These are phyloP conservation scores for Fusarium albidum DNA, from an alignment of 2,329 filamentous ascomycete genomes.

Conservation along the genomic window DNA sequence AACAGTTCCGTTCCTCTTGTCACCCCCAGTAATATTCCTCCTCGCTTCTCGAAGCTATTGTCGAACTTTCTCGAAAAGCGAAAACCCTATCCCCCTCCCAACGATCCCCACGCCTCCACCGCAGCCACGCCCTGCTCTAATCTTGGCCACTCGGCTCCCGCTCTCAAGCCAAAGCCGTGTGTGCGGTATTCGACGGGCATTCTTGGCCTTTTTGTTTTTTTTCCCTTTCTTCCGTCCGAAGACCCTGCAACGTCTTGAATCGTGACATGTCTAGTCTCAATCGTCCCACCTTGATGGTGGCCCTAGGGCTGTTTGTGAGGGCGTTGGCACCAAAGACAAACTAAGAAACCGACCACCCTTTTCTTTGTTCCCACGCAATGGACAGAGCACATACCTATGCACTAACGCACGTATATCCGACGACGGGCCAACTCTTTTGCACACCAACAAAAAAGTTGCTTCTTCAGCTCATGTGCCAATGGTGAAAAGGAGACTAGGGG, in stretches of 20 bases:
- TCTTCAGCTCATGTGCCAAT: too few relatives aligned
- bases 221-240: constrained; percentile 4
- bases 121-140: not conserved
- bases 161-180: constrained; percentile 3
- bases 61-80: constrained; percentile 12
- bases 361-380: too few relatives aligned
- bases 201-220: constrained; percentile 3
- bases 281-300: not conserved
- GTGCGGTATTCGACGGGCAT: not conserved
- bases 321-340: not conserved
- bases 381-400: too few relatives aligned
- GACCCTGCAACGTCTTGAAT: constrained; percentile 4
- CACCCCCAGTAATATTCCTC: not conserved
- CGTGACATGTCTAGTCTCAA: not conserved
- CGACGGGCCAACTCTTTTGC: too few relatives aligned
- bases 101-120: not conserved
- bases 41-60: constrained; percentile 17
- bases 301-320: too few relatives aligned
- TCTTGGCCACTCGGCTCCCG: not conserved
- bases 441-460: too few relatives aligned
- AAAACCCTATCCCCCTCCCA: not conserved
- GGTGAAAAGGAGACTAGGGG: too few relatives aligned
- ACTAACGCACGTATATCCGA: too few relatives aligned
- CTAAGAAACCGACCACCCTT: not conserved
- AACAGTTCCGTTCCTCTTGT: not conserved